A percentile compares a stretch with the other conserved stretches of the same genome.
These are phyloP conservation scores for Sugiyamaella pinicola DNA, from an alignment of 1,139 yeast genomes.

Conservation along the genomic window DNA sequence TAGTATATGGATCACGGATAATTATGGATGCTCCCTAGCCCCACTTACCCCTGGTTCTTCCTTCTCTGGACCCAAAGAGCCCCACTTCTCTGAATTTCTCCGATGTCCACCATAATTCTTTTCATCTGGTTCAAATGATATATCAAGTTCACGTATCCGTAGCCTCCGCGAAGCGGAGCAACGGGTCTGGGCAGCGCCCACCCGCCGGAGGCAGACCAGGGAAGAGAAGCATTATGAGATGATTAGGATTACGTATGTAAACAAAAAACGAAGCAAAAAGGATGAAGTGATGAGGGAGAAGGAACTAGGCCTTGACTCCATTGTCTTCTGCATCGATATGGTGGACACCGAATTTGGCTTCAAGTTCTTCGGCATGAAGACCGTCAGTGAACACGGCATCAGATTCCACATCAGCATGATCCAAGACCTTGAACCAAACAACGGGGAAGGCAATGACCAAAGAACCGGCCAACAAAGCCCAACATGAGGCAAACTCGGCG, in stretches of 20 bases:
- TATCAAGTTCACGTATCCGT: neutral
- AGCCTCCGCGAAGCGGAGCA: neutral
- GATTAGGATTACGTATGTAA: conserved; percentile 6
- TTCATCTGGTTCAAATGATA: too few relatives aligned
- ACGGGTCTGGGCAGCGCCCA: conserved; percentile 10
- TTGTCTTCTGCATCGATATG: conserved; percentile 5
- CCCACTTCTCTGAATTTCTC: too few relatives aligned
- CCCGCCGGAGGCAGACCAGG: neutral
- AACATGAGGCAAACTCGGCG: conserved; percentile 53
- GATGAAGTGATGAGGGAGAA: neutral
- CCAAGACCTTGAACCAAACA: conserved; percentile 49
- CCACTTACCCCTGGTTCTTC: neutral
- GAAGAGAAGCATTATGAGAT: conserved; percentile 1
- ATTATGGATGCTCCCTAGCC: neutral
- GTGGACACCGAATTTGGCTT: conserved; percentile 20
- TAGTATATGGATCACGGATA: neutral
- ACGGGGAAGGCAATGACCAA: conserved; percentile 49
- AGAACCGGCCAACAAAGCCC: conserved; percentile 58
- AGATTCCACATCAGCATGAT: conserved; percentile 49
- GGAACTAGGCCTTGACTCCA: conserved; percentile 5
- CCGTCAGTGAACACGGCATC: conserved; percentile 35
- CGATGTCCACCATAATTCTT: too few relatives aligned
- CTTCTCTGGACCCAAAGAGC: neutral
- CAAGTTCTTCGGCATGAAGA: conserved; percentile 27
- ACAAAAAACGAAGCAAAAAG: conserved; percentile 14